Evolutionary conservation across 306 rosid genomes (phyloP), one percentile per base, ranked within the genome.

Genomic region (Cucurbita argyrosperma): DNA sequence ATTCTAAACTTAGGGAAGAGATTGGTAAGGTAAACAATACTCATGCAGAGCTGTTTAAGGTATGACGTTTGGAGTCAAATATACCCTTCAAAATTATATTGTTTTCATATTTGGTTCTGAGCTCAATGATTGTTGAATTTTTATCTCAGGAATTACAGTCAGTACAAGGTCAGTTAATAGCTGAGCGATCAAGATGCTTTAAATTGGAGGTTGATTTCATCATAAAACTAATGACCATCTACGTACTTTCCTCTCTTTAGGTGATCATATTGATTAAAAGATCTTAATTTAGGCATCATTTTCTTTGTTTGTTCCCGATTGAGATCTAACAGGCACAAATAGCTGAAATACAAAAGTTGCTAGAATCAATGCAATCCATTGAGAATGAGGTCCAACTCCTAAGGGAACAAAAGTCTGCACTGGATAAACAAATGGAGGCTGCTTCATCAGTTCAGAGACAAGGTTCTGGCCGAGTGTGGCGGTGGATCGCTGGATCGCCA

Each of bases 121-220:
- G 50, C 16, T 23, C 50, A 54, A 71, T 37, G 19, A 66, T 69
- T 72, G 26, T 47, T 38, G 50, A 59, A 42, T 71, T 72, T 75
- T 87, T 83, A 76, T 70, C 58, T 65, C 91, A 95, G 99, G 99
- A 95, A 80, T 92, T 95, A 76, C 90, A 78, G 47, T 95, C 97
- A 15, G 96, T 95, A 63, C 96, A 91, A 81, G 96, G 89, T 26
- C 97, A 95, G 79, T 90, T 95, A 65, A 84, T 88, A 74, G 86
- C 96, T 54, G 99, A 95, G 86, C 87, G 97, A 83, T 95, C 99
- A 75, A 88, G 99, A 82, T 95, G 97, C 84, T 95, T 91, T 77
- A 91, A 87, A 61, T 79, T 91, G 62, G 99, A 95, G 99, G 99
- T 94, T 62, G 45, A 62, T 77, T 59, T 51, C 49, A 50, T 26